These are phyloP conservation scores for Botryosphaeria dothidea DNA, from an alignment of 2,329 filamentous ascomycete genomes.

Conservation along the genomic window DNA sequence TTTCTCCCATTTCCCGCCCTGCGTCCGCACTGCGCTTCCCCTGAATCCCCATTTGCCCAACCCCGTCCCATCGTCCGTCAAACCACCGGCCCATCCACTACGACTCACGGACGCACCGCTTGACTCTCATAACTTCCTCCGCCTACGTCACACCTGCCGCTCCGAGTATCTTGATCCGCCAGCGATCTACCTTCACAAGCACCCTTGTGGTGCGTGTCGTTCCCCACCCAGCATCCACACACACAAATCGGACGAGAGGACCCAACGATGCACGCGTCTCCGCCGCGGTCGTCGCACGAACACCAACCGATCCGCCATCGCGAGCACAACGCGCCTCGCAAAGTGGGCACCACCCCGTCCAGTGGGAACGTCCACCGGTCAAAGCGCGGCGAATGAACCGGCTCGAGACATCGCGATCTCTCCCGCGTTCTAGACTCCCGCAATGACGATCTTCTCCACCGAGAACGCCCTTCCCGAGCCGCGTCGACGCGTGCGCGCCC, in stretches of 20 bases:
- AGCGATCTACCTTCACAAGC: background rate
- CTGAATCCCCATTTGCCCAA: background rate
- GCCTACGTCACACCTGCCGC: conserved; percentile 12
- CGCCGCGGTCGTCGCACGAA: background rate
- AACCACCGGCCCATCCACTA: background rate
- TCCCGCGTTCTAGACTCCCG: background rate
- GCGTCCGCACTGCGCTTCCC: background rate
- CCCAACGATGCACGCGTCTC: too few relatives aligned
- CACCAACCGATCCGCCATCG: background rate
- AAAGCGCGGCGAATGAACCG: background rate
- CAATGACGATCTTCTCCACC: background rate
- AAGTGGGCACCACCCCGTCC: background rate
- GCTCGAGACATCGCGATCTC: background rate
- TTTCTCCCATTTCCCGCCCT: too few relatives aligned
- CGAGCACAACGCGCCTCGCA: background rate
- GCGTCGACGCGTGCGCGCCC: too few relatives aligned
- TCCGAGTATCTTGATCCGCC: conserved; percentile 14
- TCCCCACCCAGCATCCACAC: background rate
- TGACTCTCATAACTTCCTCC: background rate
- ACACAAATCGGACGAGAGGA: background rate
- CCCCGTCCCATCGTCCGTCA: background rate
- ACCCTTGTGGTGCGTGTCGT: background rate
- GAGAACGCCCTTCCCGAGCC: too few relatives aligned
- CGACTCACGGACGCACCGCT: background rate
- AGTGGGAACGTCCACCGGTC: background rate